Percentiles rank a stretch among this genome's conserved stretches.
Conservation (phyloP, 2,329 filamentous ascomycete genomes). For the Acarospora socialis region DNA sequence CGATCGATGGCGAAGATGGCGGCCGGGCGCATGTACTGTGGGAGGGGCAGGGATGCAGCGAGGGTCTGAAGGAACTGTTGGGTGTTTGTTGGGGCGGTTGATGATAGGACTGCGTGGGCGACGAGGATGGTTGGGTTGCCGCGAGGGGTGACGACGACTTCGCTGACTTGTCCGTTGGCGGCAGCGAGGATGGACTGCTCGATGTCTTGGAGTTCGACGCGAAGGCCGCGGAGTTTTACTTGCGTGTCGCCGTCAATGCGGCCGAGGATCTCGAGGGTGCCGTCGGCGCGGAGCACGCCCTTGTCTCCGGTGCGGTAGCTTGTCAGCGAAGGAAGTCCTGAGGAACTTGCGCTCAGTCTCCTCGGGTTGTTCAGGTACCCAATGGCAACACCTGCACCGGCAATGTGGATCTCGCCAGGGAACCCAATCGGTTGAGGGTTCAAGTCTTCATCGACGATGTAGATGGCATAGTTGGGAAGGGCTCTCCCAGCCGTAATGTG, state of each 20-base stretch:
- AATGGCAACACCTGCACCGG: slow-evolving; percentile 19
- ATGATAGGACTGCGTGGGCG: slow-evolving; percentile 25
- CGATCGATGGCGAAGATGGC: slow-evolving; percentile 16
- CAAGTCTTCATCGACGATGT: slow-evolving; percentile 28
- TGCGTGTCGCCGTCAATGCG: slow-evolving; percentile 28
- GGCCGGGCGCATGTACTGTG: slow-evolving; percentile 25
- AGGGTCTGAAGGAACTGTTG: slow-evolving; percentile 12
- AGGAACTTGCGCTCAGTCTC: slow-evolving; percentile 13
- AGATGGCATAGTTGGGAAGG: slow-evolving; percentile 25
- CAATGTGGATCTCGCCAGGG: slow-evolving; percentile 31
- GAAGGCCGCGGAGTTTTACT: slow-evolving; percentile 32
- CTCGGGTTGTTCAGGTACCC: slow-evolving; percentile 9
- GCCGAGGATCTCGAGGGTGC: slow-evolving; percentile 17
- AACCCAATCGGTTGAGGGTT: slow-evolving; percentile 26
- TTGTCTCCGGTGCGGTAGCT: slow-evolving; percentile 21
- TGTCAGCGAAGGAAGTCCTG: slow-evolving; percentile 13
- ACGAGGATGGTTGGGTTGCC: slow-evolving; percentile 19
- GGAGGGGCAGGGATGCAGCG: slow-evolving; percentile 18
- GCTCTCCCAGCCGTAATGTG: slow-evolving; percentile 15
- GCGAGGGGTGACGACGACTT: slow-evolving; percentile 18
- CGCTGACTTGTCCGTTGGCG: slow-evolving; percentile 16
- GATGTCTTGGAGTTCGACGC: slow-evolving; percentile 36
- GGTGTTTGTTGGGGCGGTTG: slow-evolving; percentile 1
- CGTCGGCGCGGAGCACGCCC: slow-evolving; percentile 18
- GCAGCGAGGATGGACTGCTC: slow-evolving; percentile 18